phyloP scores from a whole-genome alignment of 331 rosid species.

The Quercus phellos region DNA sequence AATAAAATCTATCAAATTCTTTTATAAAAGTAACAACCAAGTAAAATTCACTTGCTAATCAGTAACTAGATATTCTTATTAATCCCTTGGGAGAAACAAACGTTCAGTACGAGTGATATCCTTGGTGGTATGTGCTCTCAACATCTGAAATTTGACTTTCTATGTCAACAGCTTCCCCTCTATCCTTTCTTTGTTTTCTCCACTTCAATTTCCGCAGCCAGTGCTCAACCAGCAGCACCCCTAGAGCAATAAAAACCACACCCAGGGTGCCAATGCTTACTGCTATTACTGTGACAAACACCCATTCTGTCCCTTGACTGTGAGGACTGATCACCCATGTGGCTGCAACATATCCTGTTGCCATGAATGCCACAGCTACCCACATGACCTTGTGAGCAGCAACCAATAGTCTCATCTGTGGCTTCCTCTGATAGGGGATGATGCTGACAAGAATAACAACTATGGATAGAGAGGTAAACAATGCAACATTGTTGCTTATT shows the following conservation, averaged over 20 bases:
- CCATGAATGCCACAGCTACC: conserved; percentile 64
- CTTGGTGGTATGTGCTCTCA: conserved; percentile 33
- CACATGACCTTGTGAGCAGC: conserved; percentile 64
- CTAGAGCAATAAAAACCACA: conserved; percentile 40
- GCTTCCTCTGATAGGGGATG: conserved; percentile 54
- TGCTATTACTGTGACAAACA: conserved; percentile 35
- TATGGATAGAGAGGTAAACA: conserved; percentile 54
- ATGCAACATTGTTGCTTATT: conserved; percentile 51
- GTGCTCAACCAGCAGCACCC: conserved; percentile 48
- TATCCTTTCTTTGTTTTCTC: conserved; percentile 30
- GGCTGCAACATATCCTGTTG: conserved; percentile 62
- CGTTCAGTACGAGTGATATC: conserved; percentile 59
- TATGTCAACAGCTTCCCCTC: conserved; percentile 21
- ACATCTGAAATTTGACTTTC: conserved; percentile 46
- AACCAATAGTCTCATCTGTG: conserved; percentile 37
- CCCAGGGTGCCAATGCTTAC: conserved; percentile 55
- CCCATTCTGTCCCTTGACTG: conserved; percentile 21
- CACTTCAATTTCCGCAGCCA: conserved; percentile 51
- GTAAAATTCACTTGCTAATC: no score
- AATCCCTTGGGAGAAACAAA: not conserved
- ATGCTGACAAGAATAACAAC: conserved; percentile 67
- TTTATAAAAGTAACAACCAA: not conserved
- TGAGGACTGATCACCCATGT: conserved; percentile 60
- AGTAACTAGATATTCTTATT: no score
- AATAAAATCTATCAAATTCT: not conserved